Evolutionary conservation across 352 stramenopile species (phyloP).

Genomic region (Phytophthora colocasiae): DNA sequence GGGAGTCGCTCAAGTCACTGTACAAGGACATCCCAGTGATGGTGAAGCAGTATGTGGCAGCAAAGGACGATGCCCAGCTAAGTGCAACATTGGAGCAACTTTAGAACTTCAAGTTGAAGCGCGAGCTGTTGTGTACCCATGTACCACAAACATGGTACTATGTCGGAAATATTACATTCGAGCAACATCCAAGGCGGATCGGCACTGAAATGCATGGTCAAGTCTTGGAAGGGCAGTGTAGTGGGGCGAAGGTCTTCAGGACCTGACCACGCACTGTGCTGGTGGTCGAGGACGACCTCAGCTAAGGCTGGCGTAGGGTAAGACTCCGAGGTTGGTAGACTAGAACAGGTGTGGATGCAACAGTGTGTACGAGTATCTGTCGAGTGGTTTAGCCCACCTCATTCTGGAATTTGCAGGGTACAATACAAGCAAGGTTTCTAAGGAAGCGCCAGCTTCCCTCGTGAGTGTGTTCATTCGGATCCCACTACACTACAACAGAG

Average conservation of each 20-base stretch:
- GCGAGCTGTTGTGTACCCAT: neutral
- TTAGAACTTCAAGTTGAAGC: constrained; percentile 10
- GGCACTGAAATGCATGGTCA: constrained; percentile 3
- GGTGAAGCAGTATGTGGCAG: constrained; percentile 14
- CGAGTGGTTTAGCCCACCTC: neutral
- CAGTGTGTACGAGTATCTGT: neutral
- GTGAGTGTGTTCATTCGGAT: constrained; percentile 17
- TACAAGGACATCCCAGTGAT: constrained; percentile 20
- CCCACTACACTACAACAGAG: too few relatives aligned
- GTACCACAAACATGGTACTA: neutral
- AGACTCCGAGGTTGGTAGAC: neutral
- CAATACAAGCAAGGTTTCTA: constrained; percentile 12
- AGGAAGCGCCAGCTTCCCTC: constrained; percentile 4
- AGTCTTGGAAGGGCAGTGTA: constrained; percentile 19
- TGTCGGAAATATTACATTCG: neutral
- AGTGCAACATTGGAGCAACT: neutral
- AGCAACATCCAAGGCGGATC: neutral
- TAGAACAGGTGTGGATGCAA: neutral
- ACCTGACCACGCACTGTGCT: constrained; percentile 17
- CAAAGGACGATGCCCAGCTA: neutral
- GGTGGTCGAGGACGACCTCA: constrained; percentile 2
- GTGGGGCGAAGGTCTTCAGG: constrained; percentile 18
- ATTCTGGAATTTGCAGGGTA: constrained; percentile 7
- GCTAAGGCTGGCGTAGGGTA: constrained; percentile 4
- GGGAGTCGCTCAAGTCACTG: constrained; percentile 7